Conservation (phyloP, 2,329 filamentous ascomycete species). For the Cercospora sesami region DNA sequence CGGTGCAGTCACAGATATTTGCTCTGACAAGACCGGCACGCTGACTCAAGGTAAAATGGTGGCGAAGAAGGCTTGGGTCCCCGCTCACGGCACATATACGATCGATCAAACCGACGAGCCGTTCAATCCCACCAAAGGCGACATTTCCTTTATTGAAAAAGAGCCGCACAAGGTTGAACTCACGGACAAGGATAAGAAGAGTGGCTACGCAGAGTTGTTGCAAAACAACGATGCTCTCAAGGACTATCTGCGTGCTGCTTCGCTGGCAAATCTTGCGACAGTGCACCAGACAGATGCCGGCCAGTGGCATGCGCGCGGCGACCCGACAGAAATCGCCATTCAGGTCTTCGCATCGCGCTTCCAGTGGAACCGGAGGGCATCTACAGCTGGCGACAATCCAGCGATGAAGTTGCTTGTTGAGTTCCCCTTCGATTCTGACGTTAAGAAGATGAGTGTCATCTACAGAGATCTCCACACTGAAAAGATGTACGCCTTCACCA, state of each 20-base stretch:
- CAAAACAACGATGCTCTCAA: slow-evolving; percentile 52
- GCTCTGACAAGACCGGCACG: slow-evolving; percentile 70
- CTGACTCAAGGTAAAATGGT: slow-evolving; percentile 61
- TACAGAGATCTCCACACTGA: slow-evolving; percentile 61
- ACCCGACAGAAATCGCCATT: slow-evolving; percentile 72
- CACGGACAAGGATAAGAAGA: slow-evolving; percentile 23
- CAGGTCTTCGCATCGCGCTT: slow-evolving; percentile 73
- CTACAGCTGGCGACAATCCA: slow-evolving; percentile 32
- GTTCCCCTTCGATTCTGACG: slow-evolving; percentile 71
- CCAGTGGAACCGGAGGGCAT: slow-evolving; percentile 36
- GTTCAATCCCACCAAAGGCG: slow-evolving; percentile 61
- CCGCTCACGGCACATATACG: slow-evolving; percentile 60
- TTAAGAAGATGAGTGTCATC: slow-evolving; percentile 76
- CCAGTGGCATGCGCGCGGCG: slow-evolving; percentile 64
- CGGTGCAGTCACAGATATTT: slow-evolving; percentile 65
- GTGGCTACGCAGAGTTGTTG: slow-evolving; percentile 38
- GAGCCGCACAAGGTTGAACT: slow-evolving; percentile 28
- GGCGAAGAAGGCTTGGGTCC: slow-evolving; percentile 62
- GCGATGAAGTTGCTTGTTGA: slow-evolving; percentile 63
- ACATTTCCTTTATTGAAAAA: slow-evolving; percentile 50
- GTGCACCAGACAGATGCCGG: slow-evolving; percentile 59
- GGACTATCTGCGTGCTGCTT: slow-evolving; percentile 59
- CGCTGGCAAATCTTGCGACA: slow-evolving; percentile 65
- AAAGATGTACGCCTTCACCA: slow-evolving; percentile 56
- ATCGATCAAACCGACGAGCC: slow-evolving; percentile 59